A percentile compares a stretch with the other conserved stretches of the same genome.
Evolutionary conservation across 2,329 filamentous ascomycete species (phyloP).

Genomic region (Aschersonia sp.): DNA sequence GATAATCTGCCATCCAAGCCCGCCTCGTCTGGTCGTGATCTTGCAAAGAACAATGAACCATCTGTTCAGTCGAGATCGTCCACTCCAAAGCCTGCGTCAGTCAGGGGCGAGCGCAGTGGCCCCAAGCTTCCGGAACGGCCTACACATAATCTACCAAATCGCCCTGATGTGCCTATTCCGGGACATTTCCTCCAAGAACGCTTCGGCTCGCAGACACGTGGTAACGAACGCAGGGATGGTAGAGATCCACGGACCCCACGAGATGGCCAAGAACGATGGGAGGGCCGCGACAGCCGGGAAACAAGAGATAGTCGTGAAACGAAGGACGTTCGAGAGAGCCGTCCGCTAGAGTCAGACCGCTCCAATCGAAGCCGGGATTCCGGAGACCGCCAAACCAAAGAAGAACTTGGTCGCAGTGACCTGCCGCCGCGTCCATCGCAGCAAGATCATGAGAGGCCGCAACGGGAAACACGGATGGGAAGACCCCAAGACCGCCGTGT

Average conservation of each 20-base stretch:
- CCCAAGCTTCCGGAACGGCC: conserved; percentile 22
- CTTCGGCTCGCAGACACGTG: conserved; percentile 25
- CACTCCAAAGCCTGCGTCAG: conserved; percentile 13
- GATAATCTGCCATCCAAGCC: conserved; percentile 19
- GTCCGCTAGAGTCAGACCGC: conserved; percentile 25
- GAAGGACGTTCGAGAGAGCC: conserved; percentile 16
- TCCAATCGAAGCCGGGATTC: conserved; percentile 26
- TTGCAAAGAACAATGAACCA: conserved; percentile 11
- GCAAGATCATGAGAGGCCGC: conserved; percentile 26
- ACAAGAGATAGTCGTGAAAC: conserved; percentile 18
- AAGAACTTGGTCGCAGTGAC: conserved; percentile 13
- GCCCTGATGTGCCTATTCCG: conserved; percentile 42
- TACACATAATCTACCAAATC: conserved; percentile 33
- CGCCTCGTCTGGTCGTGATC: conserved; percentile 11
- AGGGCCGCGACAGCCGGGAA: conserved; percentile 22
- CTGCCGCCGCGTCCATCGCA: conserved; percentile 22
- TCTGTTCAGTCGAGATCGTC: conserved; percentile 11
- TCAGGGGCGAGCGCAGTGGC: conserved; percentile 15
- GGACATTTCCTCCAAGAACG: conserved; percentile 31
- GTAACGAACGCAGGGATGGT: conserved; percentile 23
- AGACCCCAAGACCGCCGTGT: conserved; percentile 14
- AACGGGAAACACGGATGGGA: conserved; percentile 14
- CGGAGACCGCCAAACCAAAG: conserved; percentile 25
- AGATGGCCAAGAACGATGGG: conserved; percentile 12
- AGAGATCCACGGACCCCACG: conserved; percentile 15